These are phyloP conservation scores for Pseudogymnoascus sp. DNA, from an alignment of 2,329 filamentous ascomycete genomes.

Conservation along the genomic window DNA sequence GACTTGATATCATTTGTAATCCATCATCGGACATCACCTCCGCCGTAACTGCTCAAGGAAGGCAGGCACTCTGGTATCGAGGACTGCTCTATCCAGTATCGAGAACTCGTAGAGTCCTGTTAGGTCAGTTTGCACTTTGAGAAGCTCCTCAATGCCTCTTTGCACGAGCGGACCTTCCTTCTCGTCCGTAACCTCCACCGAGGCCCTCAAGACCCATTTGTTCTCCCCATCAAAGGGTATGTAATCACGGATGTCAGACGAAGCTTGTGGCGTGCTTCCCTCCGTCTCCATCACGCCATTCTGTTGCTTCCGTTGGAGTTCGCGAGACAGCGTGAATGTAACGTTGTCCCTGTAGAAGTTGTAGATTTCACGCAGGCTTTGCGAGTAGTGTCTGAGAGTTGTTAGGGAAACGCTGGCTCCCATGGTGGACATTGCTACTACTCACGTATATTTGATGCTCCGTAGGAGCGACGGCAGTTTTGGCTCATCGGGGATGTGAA, in stretches of 20 bases:
- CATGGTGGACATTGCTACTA: background rate
- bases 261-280: slow-evolving; percentile 12
- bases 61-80: slow-evolving; percentile 40
- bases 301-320: slow-evolving; percentile 31
- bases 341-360: slow-evolving; percentile 47
- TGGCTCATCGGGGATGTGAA: slow-evolving; percentile 25
- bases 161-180: slow-evolving; percentile 47
- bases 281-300: background rate
- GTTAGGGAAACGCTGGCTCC: background rate
- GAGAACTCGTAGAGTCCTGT: slow-evolving; percentile 47
- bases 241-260: slow-evolving; percentile 18
- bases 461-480: slow-evolving; percentile 4
- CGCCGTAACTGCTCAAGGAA: slow-evolving; percentile 1
- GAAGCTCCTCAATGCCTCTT: slow-evolving; percentile 46
- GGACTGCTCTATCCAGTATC: slow-evolving; percentile 43
- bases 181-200: slow-evolving; percentile 47
- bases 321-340: slow-evolving; percentile 46
- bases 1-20: slow-evolving; percentile 4
- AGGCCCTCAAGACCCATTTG: slow-evolving; percentile 51
- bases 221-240: slow-evolving; percentile 37
- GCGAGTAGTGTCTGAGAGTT: slow-evolving; percentile 41
- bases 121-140: slow-evolving; percentile 40
- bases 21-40: background rate
- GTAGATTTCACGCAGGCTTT: slow-evolving; percentile 47
- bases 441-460: slow-evolving; percentile 12